Evolutionary conservation across 192 early-diverging fungal genomes (phyloP).

Genomic region (Globomyces pollinis-pini): DNA sequence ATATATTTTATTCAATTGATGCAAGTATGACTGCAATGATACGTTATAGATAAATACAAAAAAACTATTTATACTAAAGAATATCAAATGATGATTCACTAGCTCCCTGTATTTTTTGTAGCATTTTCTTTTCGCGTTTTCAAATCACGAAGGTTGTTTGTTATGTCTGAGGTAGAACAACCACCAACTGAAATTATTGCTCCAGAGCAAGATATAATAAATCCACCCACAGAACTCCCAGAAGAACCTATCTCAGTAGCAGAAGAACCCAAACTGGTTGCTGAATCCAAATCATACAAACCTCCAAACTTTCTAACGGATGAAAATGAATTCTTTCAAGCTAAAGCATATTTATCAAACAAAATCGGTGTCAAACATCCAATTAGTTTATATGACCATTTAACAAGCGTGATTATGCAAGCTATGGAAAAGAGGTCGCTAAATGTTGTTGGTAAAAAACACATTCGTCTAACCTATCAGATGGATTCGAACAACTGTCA

Average conservation of each 20-base stretch:
- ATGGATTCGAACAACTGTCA: constrained; percentile 7
- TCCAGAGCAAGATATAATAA: neutral
- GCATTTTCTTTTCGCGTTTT: too few relatives aligned
- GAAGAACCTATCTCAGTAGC: neutral
- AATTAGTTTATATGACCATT: constrained; percentile 43
- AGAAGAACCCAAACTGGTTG: neutral
- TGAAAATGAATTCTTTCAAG: constrained; percentile 37
- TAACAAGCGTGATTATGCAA: constrained; percentile 37
- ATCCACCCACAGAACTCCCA: neutral
- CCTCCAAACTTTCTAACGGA: constrained; percentile 34
- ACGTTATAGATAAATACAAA: too few relatives aligned
- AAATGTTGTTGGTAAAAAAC: constrained; percentile 35
- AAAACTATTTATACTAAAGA: too few relatives aligned
- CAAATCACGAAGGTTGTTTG: neutral
- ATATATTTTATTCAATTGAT: too few relatives aligned
- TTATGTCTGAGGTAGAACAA: neutral
- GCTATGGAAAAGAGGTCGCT: constrained; percentile 35
- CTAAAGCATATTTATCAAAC: constrained; percentile 35
- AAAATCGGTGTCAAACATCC: constrained; percentile 30
- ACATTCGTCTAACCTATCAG: too few relatives aligned
- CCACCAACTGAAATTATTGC: neutral
- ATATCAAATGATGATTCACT: too few relatives aligned
- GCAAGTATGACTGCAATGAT: too few relatives aligned
- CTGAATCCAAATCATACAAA: neutral
- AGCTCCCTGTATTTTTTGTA: too few relatives aligned